Percentiles rank a stretch among this genome's conserved stretches.
phyloP scores from a whole-genome alignment of 805 yeast species.

The Groenewaldozyma tartarivorans region DNA sequence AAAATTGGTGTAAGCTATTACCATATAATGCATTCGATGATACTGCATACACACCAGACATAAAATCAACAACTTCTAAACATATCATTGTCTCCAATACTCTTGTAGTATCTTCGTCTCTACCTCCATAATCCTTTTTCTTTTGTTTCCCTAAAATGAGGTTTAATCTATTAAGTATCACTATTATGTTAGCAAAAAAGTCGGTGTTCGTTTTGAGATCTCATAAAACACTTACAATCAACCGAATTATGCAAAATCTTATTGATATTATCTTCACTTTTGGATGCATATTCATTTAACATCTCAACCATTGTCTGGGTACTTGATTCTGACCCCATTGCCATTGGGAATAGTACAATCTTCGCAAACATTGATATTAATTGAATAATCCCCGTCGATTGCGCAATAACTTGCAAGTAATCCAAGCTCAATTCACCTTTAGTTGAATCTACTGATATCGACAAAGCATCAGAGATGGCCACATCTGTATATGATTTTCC shows the following conservation, averaged over 20 bases:
- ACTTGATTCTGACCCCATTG: slow-evolving; percentile 47
- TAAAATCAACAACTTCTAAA: slow-evolving; percentile 46
- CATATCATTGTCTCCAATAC: slow-evolving; percentile 54
- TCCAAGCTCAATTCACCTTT: slow-evolving; percentile 32
- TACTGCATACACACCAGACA: slow-evolving; percentile 35
- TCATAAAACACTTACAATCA: slow-evolving; percentile 24
- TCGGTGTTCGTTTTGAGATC: too few relatives aligned
- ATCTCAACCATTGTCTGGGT: slow-evolving; percentile 51
- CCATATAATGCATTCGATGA: slow-evolving; percentile 32
- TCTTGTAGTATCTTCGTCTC: slow-evolving; percentile 21
- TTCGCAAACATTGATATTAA: slow-evolving; percentile 65
- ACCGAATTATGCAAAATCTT: slow-evolving; percentile 51
- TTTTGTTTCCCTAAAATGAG: slow-evolving; percentile 55
- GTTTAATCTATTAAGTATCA: slow-evolving; percentile 43
- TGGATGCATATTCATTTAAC: slow-evolving; percentile 50
- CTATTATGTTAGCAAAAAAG: slow-evolving; percentile 2
- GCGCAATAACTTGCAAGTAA: slow-evolving; percentile 41
- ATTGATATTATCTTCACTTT: slow-evolving; percentile 59
- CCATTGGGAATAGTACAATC: slow-evolving; percentile 66
- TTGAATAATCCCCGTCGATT: slow-evolving; percentile 50
- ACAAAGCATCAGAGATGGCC: slow-evolving; percentile 57
- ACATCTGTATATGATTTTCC: slow-evolving; percentile 68
- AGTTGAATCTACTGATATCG: slow-evolving; percentile 26
- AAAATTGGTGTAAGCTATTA: slow-evolving; percentile 41
- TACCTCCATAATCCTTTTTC: slow-evolving; percentile 56